phyloP scores from a whole-genome alignment of 148 eudicot species.

The Persicaria tinctoria region DNA sequence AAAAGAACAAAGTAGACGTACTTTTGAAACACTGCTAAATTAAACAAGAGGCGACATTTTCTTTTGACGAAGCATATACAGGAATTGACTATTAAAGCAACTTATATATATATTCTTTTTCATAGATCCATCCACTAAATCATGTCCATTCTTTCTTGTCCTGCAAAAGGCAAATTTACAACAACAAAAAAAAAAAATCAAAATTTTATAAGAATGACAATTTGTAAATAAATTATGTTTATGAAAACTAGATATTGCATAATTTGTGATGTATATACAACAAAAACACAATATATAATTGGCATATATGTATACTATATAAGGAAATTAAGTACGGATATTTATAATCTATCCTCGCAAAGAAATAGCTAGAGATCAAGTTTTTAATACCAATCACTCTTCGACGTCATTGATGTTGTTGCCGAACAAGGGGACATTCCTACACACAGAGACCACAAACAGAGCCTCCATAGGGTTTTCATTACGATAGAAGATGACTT shows the following conservation, averaged over 20 bases:
- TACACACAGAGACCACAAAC: not conserved
- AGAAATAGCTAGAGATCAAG: not conserved
- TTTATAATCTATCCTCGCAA: not conserved
- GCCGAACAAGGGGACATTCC: not conserved
- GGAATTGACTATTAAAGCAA: not conserved
- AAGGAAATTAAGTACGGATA: not conserved
- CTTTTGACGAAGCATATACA: not conserved
- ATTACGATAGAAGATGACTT: conserved; percentile 2
- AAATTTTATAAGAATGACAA: not conserved
- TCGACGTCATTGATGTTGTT: not conserved
- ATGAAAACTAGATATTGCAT: not conserved
- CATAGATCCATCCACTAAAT: not conserved
- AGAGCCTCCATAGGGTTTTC: not conserved
- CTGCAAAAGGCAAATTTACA: not conserved
- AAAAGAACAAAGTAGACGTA: too few species aligned
- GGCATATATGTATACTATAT: not conserved
- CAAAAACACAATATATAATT: not conserved
- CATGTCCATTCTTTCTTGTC: not conserved
- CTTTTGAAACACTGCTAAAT: too few species aligned
- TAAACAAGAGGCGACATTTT: too few species aligned
- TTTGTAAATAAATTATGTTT: not conserved
- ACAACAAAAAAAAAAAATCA: not conserved
- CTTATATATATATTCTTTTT: not conserved
- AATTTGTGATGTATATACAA: not conserved
- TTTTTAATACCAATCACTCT: not conserved